Evolutionary conservation across 164 flowering plant genomes (phyloP), one percentile per base, ranked within the genome.

Genomic region (Kalanchoe fedtschenkoi): DNA sequence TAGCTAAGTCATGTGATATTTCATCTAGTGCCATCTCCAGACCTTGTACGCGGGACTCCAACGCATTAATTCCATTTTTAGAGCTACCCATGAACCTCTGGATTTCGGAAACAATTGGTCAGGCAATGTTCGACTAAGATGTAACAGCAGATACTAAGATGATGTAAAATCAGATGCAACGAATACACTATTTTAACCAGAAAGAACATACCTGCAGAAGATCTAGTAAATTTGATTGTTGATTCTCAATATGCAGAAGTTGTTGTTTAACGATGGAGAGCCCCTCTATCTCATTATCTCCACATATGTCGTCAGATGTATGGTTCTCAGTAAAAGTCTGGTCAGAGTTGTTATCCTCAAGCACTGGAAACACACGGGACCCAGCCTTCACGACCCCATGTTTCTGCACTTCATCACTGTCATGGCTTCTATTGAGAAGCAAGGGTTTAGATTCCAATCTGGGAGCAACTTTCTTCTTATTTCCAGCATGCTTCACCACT

Each of bases 11-110:
- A 62, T 78, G 75, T 19, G 89, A 88, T 64, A 95, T 91, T 73
- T 87, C 97, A 65, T 84, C 91, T 62, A 95, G 44, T 51, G 86
- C 88, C 75, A 72, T 76, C 84, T 95, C 99, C 47, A 95, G 71
- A n/a, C 93, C 92, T 43, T 81, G 79, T 6, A 93, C 98, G 59
- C 98, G 95, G 26, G 89, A 71, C 81, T 90, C 95, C 63, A 93
- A 70, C 67, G 92, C 77, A 54, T 63, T 81, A 76, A 93, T 81
- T 37, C 98, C 92, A 67, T 70, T 82, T 70, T 85, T 85, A 32
- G 97, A 93, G 76, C 82, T 93, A 68, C 96, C 95, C 44, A 90
- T 87, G 68, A 86, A 89, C 64, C 71, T 81, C 98, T 93, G 38
- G 14, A 75, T 69, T 68, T 29, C 58, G 65, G 28, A 10, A 5